These are phyloP conservation scores for Solanum chiquidenum DNA, from an alignment of 257 asterid species.

Conservation along the genomic window DNA sequence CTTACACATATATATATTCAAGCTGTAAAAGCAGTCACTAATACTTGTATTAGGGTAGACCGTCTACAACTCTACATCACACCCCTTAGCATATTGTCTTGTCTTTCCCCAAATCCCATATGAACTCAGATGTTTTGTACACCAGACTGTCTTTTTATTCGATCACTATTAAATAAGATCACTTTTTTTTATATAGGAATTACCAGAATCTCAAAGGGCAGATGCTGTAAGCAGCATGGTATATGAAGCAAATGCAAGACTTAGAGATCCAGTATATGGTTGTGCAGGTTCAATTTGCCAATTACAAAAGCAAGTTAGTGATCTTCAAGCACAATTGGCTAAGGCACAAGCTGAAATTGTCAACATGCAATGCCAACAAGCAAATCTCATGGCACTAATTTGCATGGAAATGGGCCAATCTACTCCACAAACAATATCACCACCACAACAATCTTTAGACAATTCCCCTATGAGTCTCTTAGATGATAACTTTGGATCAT, in stretches of 20 bases:
- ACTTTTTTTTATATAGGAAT: constrained; percentile 24
- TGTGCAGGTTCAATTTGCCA: constrained; percentile 73
- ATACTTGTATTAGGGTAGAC: not conserved
- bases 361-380: constrained; percentile 60
- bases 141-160: not conserved
- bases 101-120: not conserved
- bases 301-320: constrained; percentile 56
- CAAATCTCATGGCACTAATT: constrained; percentile 55
- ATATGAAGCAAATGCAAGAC: constrained; percentile 71
- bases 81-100: not conserved
- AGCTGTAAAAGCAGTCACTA: not conserved
- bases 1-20: too few relatives aligned
- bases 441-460: constrained; percentile 20
- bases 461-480: constrained; percentile 10
- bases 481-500: constrained; percentile 34
- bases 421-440: not conserved
- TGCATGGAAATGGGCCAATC: constrained; percentile 50
- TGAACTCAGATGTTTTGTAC: rapidly evolving
- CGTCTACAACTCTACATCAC: not conserved
- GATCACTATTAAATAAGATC: not conserved
- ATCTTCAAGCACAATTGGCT: constrained; percentile 65
- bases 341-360: constrained; percentile 54
- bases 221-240: constrained; percentile 89
- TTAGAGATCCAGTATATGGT: constrained; percentile 72
- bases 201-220: constrained; percentile 55